Evolutionary conservation across 345 rosid genomes (phyloP).

Genomic region (Nasturtium officinale): DNA sequence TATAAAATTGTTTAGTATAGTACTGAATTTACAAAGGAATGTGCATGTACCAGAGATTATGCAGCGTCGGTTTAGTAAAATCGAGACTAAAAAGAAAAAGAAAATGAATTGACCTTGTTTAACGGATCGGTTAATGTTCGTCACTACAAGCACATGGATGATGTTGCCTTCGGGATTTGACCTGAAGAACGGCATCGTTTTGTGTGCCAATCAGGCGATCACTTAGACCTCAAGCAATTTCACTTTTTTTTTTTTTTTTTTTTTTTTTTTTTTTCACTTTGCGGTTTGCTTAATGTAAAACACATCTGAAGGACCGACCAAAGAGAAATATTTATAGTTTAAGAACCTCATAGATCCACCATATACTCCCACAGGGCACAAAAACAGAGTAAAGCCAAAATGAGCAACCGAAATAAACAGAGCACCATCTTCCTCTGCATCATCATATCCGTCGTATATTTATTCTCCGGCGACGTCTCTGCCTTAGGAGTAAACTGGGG

Average conservation of each 20-base stretch:
- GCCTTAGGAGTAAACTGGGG: constrained; percentile 91
- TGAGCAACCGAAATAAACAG: constrained; percentile 17
- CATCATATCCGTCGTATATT: constrained; percentile 9
- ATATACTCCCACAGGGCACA: background rate
- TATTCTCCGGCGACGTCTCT: constrained; percentile 17
- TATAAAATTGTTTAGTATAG: background rate
- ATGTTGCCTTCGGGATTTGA: constrained; percentile 19
- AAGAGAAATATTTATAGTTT: background rate
- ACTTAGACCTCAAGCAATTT: constrained; percentile 37
- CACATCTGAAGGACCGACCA: constrained; percentile 38
- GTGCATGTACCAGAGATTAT: constrained; percentile 34
- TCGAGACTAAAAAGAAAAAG: background rate
- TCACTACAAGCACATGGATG: constrained; percentile 28
- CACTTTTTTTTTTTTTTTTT: no score
- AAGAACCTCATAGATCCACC: constrained; percentile 25
- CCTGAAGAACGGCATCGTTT: constrained; percentile 21
- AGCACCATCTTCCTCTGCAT: constrained; percentile 17
- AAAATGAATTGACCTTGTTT: constrained; percentile 2
- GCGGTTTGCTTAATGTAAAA: constrained; percentile 8
- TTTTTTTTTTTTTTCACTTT: no score
- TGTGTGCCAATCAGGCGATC: constrained; percentile 20
- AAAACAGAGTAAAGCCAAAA: constrained; percentile 28
- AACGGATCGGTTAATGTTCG: constrained; percentile 28
- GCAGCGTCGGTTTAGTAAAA: constrained; percentile 22
- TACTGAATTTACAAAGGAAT: constrained; percentile 7